Base-by-base conservation (phyloP, 2,329 filamentous ascomycete species). In the Penicillium sp. region DNA sequence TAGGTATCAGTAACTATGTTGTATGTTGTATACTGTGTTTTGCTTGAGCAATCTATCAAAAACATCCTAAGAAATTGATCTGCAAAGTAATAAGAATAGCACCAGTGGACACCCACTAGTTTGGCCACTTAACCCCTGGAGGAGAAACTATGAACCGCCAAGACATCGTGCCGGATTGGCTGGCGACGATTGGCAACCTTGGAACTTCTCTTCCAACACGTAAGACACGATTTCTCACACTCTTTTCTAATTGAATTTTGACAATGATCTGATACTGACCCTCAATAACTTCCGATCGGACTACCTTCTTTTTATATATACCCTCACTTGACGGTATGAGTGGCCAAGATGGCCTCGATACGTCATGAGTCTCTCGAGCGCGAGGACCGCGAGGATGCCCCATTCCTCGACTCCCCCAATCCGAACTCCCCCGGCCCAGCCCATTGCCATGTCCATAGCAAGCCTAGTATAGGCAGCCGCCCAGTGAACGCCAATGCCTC, bases 331-430 rank as follows among this genome's bases (percentile, higher is more conserved):
- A 43, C 58, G 58, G 56, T 37, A 60, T 60, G 57, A 45, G 51
- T 48, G 48, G 48, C 54, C 43, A 42, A 37, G 54, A 64, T 65
- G 64, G 43, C 58, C 41, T 42, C 54, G 21, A 48, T 56, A 42
- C 50, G 51, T 38, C 57, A 54, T 53, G 61, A 67, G 39, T 54
- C 59, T 32, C 55, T 62, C 34, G 57, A 55, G 12, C 35, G 44
- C 35, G 44, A 46, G 19, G 44, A 46, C 19, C 44, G 44, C 52
- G 63, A 65, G 52, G 65, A 69, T 54, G 65, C 55, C 10, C 67
- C 66, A 19, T 69, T 69, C 43, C 60, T 63, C 32, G 48, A 48
- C 47, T 39, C 54, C 41, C 15, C 54, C 41, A 52, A 59, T 35
- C 34, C 45, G 44, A 46, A 29, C 21, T 13, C 21, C 31, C 43